Percentiles rank a stretch among this genome's conserved stretches.
Evolutionary conservation across 1,284 basidiomycete species (phyloP).

Genomic region (Flammula alnicola): DNA sequence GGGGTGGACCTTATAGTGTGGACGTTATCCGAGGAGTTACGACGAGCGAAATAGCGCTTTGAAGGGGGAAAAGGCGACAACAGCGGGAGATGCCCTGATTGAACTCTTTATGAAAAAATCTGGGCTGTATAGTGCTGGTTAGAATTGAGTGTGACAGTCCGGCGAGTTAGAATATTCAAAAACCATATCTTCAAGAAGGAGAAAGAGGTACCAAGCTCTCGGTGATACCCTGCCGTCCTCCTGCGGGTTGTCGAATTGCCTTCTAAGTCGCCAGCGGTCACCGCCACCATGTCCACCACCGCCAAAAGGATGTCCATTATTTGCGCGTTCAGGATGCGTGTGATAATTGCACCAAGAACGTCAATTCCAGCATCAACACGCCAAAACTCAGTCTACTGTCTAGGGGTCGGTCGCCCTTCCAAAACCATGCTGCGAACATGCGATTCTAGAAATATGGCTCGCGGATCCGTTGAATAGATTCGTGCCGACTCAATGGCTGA

Average conservation of each 20-base stretch:
- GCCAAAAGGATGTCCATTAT: too few relatives aligned
- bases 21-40: conserved; percentile 40
- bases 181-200: conserved; percentile 27
- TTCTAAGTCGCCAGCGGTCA: too few relatives aligned
- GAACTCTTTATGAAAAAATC: conserved; percentile 23
- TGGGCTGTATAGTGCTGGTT: conserved; percentile 19
- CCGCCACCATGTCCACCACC: too few relatives aligned
- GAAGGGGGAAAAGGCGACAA: conserved; percentile 30
- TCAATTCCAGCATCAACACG: too few relatives aligned
- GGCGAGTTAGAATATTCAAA: conserved; percentile 33
- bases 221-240: conserved; percentile 25
- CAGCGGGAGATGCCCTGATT: conserved; percentile 37
- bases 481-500: conserved; percentile 15
- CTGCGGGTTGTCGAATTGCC: too few relatives aligned
- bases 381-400: too few relatives aligned
- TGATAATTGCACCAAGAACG: too few relatives aligned
- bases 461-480: conserved; percentile 22
- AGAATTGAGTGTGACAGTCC: conserved; percentile 23
- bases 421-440: too few relatives aligned
- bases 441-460: too few relatives aligned
- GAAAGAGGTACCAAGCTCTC: conserved; percentile 18
- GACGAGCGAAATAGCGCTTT: conserved; percentile 23
- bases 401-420: too few relatives aligned
- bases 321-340: too few relatives aligned
- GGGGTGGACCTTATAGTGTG: conserved; percentile 32